phyloP scores from a whole-genome alignment of 2,329 filamentous ascomycete species.

The Cladorrhinum sp. region DNA sequence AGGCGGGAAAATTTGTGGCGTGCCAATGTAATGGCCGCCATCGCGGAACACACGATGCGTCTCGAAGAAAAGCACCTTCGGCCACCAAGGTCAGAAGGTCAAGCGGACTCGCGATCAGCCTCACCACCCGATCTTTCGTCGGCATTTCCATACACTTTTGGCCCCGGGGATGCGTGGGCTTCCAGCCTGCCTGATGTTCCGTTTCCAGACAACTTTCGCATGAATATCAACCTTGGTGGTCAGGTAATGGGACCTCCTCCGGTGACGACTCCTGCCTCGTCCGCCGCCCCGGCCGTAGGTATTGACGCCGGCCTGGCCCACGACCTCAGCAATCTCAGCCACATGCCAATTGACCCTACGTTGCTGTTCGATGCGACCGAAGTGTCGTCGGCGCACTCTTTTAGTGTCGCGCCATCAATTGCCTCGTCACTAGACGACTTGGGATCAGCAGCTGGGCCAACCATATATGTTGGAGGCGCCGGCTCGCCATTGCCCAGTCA shows the following conservation, averaged over 20 bases:
- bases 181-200: constrained; percentile 4
- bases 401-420: constrained; percentile 22
- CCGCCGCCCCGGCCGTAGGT: constrained; percentile 10
- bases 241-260: background rate
- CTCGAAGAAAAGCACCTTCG: constrained; percentile 29
- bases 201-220: constrained; percentile 1
- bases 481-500: background rate
- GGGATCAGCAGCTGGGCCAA: constrained; percentile 1
- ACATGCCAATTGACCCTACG: constrained; percentile 26
- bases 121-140: constrained; percentile 17
- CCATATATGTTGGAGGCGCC: constrained; percentile 16
- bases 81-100: constrained; percentile 3
- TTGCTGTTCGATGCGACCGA: constrained; percentile 23
- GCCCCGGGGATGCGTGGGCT: constrained; percentile 12
- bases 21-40: constrained; percentile 31
- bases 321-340: constrained; percentile 11
- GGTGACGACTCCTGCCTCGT: constrained; percentile 3
- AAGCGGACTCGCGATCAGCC: constrained; percentile 11
- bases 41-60: constrained; percentile 37
- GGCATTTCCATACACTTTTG: constrained; percentile 8
- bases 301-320: constrained; percentile 10
- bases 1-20: constrained; percentile 42
- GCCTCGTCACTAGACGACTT: constrained; percentile 25
- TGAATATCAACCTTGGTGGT: background rate
- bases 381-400: constrained; percentile 21